Percentiles rank a stretch among this genome's conserved stretches.
Conservation (phyloP, 2,329 filamentous ascomycete species). For the Hypoxylon sp. region DNA sequence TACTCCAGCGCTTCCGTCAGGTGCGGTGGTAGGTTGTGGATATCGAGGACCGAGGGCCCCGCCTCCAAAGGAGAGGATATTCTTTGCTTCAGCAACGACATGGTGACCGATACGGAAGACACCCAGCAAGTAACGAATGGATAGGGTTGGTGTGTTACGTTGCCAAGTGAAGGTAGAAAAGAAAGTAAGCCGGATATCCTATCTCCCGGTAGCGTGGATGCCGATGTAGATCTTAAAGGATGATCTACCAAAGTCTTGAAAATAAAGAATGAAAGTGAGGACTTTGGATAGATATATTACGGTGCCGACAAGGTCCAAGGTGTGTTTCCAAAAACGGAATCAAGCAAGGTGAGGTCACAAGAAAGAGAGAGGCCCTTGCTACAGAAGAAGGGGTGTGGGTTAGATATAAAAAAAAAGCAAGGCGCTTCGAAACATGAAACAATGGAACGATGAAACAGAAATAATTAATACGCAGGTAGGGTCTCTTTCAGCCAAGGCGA, state of each 20-base stretch:
- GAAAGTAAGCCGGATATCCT: conserved; percentile 18
- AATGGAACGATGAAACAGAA: conserved; percentile 29
- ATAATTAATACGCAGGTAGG: conserved; percentile 3
- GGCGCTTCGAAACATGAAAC: conserved; percentile 46
- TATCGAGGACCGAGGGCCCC: conserved; percentile 68
- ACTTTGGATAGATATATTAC: conserved; percentile 39
- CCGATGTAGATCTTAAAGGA: conserved; percentile 24
- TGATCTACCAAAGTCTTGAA: conserved; percentile 14
- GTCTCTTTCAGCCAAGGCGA: conserved; percentile 10
- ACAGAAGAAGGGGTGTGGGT: conserved; percentile 11
- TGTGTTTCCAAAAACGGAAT: conserved; percentile 42
- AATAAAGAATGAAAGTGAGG: conserved; percentile 20
- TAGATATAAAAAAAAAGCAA: conserved; percentile 43
- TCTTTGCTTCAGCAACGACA: conserved; percentile 62
- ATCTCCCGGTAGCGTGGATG: conserved; percentile 20
- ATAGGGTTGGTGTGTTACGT: conserved; percentile 11
- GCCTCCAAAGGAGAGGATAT: conserved; percentile 75
- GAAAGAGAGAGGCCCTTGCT: conserved; percentile 16
- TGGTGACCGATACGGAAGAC: conserved; percentile 26
- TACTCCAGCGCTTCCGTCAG: conserved; percentile 69
- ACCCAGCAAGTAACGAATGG: not conserved
- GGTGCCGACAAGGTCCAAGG: conserved; percentile 39
- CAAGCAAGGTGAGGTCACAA: conserved; percentile 13
- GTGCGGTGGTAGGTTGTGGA: conserved; percentile 67
- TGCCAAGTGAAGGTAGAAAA: conserved; percentile 23